Percentiles rank a stretch among this genome's conserved stretches.
Evolutionary conservation across 1,284 basidiomycete species (phyloP).

Genomic region (Agroathelia rolfsii): DNA sequence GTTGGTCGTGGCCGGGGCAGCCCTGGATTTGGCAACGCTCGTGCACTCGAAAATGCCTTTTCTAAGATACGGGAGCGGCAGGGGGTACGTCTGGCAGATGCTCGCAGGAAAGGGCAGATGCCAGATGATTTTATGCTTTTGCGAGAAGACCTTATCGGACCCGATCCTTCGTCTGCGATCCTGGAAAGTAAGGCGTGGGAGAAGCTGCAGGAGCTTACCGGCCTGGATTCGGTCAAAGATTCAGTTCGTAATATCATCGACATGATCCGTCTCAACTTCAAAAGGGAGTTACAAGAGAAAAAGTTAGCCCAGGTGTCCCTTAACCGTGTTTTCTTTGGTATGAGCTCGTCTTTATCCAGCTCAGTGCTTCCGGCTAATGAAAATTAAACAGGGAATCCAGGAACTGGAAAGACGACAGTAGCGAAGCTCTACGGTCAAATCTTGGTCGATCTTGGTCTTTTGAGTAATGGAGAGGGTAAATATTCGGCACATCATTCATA

Average conservation of each 20-base stretch:
- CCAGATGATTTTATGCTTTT: constrained; percentile 19
- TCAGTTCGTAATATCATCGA: constrained; percentile 18
- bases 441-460: constrained; percentile 20
- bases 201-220: constrained; percentile 19
- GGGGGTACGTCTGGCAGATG: constrained; percentile 13
- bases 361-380: too few species aligned
- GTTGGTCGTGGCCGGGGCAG: constrained; percentile 20
- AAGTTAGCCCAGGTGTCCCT: constrained; percentile 20
- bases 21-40: constrained; percentile 24
- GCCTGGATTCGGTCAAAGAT: constrained; percentile 20
- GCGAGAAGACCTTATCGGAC: constrained; percentile 24
- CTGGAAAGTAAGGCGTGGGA: constrained; percentile 18
- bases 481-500: neutral
- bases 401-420: constrained; percentile 27
- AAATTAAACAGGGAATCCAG: too few species aligned
- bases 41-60: constrained; percentile 21
- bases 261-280: constrained; percentile 19
- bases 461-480: constrained; percentile 27
- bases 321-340: constrained; percentile 25
- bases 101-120: constrained; percentile 14
- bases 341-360: too few species aligned
- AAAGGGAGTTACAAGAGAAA: constrained; percentile 22
- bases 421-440: constrained; percentile 24
- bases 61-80: constrained; percentile 18
- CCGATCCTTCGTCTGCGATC: constrained; percentile 20